Evolutionary conservation across 306 rosid species (phyloP).

Genomic region (Castanea crenata): DNA sequence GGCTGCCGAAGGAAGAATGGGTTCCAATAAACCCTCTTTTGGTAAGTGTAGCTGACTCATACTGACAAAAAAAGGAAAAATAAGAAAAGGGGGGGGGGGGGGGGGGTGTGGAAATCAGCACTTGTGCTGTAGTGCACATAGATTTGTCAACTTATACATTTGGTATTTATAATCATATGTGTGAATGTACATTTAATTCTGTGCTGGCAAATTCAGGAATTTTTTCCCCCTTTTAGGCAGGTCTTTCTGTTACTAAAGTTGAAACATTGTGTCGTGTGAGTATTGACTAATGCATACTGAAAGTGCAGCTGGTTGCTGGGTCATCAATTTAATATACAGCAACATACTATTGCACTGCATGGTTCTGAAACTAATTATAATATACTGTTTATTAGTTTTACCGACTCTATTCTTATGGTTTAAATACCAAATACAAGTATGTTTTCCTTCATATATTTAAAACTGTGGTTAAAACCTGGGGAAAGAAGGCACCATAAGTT

Average conservation of each 20-base stretch:
- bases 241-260: not conserved
- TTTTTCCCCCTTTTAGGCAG: not conserved
- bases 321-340: not conserved
- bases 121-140: not conserved
- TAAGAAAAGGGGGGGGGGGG: not conserved
- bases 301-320: not conserved
- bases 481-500: no score
- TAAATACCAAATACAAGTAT: no score
- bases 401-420: no score
- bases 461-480: no score
- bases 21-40: constrained; percentile 83
- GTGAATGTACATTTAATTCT: not conserved
- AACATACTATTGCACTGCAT: not conserved
- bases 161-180: not conserved
- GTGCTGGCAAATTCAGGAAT: not conserved
- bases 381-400: no score
- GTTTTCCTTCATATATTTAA: no score
- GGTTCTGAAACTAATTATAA: no score
- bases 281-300: not conserved
- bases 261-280: not conserved
- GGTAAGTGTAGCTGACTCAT: constrained; percentile 46
- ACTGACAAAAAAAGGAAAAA: not conserved
- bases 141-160: not conserved
- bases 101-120: no score
- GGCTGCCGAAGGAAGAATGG: constrained; percentile 99